Conservation (phyloP, 2,329 filamentous ascomycete species). For the Teratosphaeria epicoccoides region DNA sequence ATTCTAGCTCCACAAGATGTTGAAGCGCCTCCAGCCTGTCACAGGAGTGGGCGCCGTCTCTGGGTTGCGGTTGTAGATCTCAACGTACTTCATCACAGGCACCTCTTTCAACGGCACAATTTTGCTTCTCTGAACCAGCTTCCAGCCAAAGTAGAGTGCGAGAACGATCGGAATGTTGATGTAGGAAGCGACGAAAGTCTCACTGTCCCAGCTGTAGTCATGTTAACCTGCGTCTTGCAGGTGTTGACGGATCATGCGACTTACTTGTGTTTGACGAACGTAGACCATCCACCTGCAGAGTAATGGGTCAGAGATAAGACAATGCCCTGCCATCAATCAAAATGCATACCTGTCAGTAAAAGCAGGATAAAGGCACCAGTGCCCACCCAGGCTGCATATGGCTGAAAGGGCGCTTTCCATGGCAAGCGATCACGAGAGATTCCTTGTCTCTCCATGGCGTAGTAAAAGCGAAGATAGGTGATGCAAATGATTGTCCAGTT, state of each 20-base stretch:
- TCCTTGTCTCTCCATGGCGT: conserved; percentile 1
- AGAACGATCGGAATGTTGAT: conserved; percentile 21
- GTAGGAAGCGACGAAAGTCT: conserved; percentile 21
- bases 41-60: conserved; percentile 12
- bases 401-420: conserved; percentile 21
- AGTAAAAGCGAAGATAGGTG: conserved; percentile 1
- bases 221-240: not conserved
- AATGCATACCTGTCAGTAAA: conserved; percentile 19
- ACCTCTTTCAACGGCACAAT: conserved; percentile 17
- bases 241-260: not conserved
- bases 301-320: too few relatives aligned
- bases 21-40: conserved; percentile 16
- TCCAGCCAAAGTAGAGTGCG: conserved; percentile 21
- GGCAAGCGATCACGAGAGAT: conserved; percentile 11
- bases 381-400: conserved; percentile 19
- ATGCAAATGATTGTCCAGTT: conserved; percentile 2
- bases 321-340: too few relatives aligned
- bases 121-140: conserved; percentile 16
- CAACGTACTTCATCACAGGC: conserved; percentile 19
- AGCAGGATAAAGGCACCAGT: conserved; percentile 15
- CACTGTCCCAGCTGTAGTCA: conserved; percentile 10
- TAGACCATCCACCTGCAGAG: conserved; percentile 22
- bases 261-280: conserved; percentile 17
- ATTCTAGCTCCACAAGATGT: conserved; percentile 18
- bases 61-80: conserved; percentile 18